phyloP scores from a whole-genome alignment of 192 early-diverging fungal species.

The Coemansia sp. region DNA sequence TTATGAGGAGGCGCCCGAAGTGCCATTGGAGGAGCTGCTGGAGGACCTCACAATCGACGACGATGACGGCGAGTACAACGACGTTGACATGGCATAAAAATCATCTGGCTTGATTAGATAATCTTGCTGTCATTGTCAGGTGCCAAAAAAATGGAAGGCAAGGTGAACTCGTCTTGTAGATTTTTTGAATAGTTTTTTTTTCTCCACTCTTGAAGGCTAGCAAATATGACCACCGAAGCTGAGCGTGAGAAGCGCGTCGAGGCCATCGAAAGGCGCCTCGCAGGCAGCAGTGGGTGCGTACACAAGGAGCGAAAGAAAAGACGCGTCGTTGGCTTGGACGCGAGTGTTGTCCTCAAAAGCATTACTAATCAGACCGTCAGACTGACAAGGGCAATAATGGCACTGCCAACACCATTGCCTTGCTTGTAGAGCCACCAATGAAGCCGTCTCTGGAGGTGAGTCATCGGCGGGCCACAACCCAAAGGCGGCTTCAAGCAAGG shows the following conservation, averaged over 20 bases:
- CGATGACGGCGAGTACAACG: slow-evolving; percentile 28
- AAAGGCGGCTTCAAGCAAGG: slow-evolving; percentile 12
- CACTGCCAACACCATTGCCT: not conserved
- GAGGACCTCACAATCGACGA: slow-evolving; percentile 80
- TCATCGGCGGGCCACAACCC: not conserved
- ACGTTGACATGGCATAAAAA: slow-evolving; percentile 27
- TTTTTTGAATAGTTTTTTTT: too few species aligned
- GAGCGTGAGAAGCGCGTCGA: slow-evolving; percentile 19
- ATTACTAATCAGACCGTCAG: not conserved
- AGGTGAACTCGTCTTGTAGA: too few species aligned
- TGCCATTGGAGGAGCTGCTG: slow-evolving; percentile 87
- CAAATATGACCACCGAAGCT: slow-evolving; percentile 17
- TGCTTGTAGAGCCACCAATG: not conserved
- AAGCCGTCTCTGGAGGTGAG: not conserved
- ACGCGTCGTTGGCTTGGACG: not conserved
- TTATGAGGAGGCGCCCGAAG: slow-evolving; percentile 82
- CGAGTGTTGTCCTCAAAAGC: not conserved
- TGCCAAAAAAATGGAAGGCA: too few species aligned
- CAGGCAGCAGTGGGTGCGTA: slow-evolving; percentile 6
- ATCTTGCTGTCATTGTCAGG: not conserved
- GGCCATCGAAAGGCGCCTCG: slow-evolving; percentile 29
- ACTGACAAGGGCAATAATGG: not conserved
- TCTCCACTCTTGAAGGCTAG: not conserved
- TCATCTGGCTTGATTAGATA: too few species aligned
- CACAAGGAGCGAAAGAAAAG: not conserved